phyloP scores from a whole-genome alignment of 2,329 filamentous ascomycete species.

The Microcyclospora tardicrescens region DNA sequence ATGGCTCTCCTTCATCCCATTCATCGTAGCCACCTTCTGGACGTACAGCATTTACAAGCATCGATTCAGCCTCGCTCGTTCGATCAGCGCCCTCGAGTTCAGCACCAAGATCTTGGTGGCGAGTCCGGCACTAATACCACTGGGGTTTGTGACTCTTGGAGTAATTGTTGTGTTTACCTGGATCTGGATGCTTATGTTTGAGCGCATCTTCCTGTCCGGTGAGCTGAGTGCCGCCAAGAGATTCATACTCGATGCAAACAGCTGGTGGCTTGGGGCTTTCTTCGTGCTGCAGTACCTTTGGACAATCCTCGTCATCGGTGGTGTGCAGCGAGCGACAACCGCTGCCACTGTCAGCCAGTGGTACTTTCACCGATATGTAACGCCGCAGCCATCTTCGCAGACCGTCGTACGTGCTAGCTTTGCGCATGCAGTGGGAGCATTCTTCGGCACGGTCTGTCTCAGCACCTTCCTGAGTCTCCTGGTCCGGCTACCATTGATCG shows the following conservation, averaged over 20 bases:
- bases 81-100: conserved; percentile 84
- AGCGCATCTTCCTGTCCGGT: conserved; percentile 85
- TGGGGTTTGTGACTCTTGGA: conserved; percentile 68
- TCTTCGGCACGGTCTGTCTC: conserved; percentile 85
- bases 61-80: conserved; percentile 66
- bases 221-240: conserved; percentile 50
- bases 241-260: conserved; percentile 76
- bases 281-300: conserved; percentile 94
- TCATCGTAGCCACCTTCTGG: conserved; percentile 63
- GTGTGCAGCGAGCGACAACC: conserved; percentile 79
- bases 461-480: conserved; percentile 70
- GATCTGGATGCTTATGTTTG: conserved; percentile 95
- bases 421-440: conserved; percentile 66
- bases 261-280: conserved; percentile 88
- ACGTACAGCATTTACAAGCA: conserved; percentile 70
- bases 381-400: conserved; percentile 61
- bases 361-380: conserved; percentile 90
- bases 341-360: conserved; percentile 94
- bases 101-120: conserved; percentile 74
- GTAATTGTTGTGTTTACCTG: conserved; percentile 82
- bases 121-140: conserved; percentile 66
- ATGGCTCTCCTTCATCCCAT: conserved; percentile 68
- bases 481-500: conserved; percentile 69
- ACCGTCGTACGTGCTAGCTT: conserved; percentile 76
- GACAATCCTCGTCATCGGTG: conserved; percentile 77